Evolutionary conservation across 306 rosid genomes (phyloP).

Genomic region (Abrus pulchellus): DNA sequence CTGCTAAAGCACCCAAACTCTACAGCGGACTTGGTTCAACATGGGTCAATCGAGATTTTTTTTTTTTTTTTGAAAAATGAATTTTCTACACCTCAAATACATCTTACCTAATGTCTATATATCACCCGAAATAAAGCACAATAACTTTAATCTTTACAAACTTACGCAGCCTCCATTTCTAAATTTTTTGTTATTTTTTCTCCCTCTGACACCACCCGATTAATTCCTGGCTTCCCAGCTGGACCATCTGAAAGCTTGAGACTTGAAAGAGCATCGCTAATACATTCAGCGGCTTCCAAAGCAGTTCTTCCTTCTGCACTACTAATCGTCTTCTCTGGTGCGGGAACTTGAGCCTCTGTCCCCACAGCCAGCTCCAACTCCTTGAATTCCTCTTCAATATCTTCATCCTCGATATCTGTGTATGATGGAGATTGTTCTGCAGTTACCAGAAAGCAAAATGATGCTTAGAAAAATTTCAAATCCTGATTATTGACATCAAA

Average conservation of each 20-base stretch:
- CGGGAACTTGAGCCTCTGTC: constrained; percentile 45
- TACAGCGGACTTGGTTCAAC: too few species aligned
- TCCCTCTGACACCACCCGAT: constrained; percentile 24
- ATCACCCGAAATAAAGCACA: constrained; percentile 13
- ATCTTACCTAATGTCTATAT: too few species aligned
- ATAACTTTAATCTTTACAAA: constrained; percentile 21
- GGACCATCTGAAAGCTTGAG: constrained; percentile 64
- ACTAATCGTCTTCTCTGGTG: constrained; percentile 31
- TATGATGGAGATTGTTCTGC: constrained; percentile 65
- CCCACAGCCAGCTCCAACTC: constrained; percentile 70
- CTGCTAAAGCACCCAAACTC: too few species aligned
- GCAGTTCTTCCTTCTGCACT: constrained; percentile 44
- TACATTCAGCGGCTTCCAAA: constrained; percentile 55
- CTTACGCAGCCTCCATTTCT: constrained; percentile 59
- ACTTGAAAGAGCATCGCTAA: constrained; percentile 65
- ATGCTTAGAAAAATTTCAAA: constrained; percentile 18
- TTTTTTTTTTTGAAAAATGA: too few species aligned
- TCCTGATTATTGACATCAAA: constrained; percentile 25
- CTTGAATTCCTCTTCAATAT: constrained; percentile 82
- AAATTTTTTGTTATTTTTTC: constrained; percentile 40
- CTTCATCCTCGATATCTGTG: constrained; percentile 68
- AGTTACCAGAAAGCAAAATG: constrained; percentile 40
- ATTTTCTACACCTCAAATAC: too few species aligned
- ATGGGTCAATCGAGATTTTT: too few species aligned
- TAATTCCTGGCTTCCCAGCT: constrained; percentile 39